A percentile compares a stretch with the other conserved stretches of the same genome.
Evolutionary conservation across 2,329 filamentous ascomycete genomes (phyloP).

Genomic region (Colletotrichum sp.): DNA sequence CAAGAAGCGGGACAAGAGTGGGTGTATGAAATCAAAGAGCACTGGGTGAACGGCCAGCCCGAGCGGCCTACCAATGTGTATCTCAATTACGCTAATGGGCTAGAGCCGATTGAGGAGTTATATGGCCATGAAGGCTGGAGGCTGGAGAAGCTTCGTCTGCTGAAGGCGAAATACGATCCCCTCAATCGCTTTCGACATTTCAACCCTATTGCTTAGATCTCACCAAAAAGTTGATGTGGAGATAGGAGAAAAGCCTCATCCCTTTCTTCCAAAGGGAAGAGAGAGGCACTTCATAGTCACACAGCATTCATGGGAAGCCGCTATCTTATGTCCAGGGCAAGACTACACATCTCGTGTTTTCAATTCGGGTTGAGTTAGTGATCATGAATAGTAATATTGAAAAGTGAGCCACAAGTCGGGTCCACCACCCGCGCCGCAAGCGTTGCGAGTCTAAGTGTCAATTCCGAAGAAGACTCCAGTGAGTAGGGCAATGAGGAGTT

Average conservation of each 20-base stretch:
- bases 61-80: slow-evolving; percentile 11
- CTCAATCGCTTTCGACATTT: background rate
- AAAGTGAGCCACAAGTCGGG: background rate
- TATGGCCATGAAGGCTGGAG: slow-evolving; percentile 22
- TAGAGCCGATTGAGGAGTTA: slow-evolving; percentile 22
- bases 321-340: too few species aligned
- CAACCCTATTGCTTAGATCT: background rate
- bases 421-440: background rate
- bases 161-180: background rate
- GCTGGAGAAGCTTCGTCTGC: background rate
- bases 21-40: background rate
- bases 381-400: background rate
- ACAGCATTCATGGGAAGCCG: background rate
- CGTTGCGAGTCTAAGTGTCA: background rate
- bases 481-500: background rate
- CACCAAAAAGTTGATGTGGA: background rate
- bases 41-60: slow-evolving; percentile 26
- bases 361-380: background rate
- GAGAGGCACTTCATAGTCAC: background rate
- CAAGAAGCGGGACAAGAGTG: background rate
- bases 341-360: background rate
- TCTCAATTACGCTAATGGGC: slow-evolving; percentile 28
- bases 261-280: background rate
- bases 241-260: background rate
- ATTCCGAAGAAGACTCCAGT: background rate